phyloP scores from a whole-genome alignment of 768 basidiomycete genomes.

The Kwoniella newhampshirensis region DNA sequence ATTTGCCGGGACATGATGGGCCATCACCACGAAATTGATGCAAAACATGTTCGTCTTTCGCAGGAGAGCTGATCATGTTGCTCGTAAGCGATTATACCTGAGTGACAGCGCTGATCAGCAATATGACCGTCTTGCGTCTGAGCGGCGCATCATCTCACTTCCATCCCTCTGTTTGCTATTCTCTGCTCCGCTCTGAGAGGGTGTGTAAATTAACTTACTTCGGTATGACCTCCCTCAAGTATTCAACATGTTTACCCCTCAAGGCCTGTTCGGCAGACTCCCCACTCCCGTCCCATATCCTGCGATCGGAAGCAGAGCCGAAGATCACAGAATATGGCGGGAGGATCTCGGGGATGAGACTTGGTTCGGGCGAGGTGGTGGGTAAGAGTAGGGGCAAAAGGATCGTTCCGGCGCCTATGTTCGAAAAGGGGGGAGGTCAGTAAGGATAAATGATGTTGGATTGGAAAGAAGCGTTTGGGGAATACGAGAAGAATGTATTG shows the following conservation, averaged over 20 bases:
- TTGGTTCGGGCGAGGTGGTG: slow-evolving; percentile 54
- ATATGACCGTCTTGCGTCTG: no score
- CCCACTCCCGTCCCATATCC: slow-evolving; percentile 82
- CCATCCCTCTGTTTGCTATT: no score
- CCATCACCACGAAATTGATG: background rate
- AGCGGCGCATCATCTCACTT: no score
- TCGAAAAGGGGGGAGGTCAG: slow-evolving; percentile 5
- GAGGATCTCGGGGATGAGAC: slow-evolving; percentile 61
- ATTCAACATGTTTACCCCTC: slow-evolving; percentile 83
- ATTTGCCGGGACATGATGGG: no score
- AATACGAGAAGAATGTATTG: background rate
- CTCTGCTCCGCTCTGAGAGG: no score
- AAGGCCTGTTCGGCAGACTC: slow-evolving; percentile 79
- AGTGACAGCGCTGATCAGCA: background rate
- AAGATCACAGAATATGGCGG: slow-evolving; percentile 82
- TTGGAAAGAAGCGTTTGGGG: background rate
- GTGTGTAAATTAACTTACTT: no score
- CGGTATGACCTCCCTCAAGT: slow-evolving; percentile 72
- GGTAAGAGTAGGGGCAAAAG: slow-evolving; percentile 23
- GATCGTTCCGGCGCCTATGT: slow-evolving; percentile 27
- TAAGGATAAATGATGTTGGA: no score
- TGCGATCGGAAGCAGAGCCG: slow-evolving; percentile 66
- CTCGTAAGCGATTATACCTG: no score
- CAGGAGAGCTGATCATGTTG: no score
- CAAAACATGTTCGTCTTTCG: no score